Conservation (phyloP, 1,284 basidiomycete genomes). For the Puccinia sorghi region DNA sequence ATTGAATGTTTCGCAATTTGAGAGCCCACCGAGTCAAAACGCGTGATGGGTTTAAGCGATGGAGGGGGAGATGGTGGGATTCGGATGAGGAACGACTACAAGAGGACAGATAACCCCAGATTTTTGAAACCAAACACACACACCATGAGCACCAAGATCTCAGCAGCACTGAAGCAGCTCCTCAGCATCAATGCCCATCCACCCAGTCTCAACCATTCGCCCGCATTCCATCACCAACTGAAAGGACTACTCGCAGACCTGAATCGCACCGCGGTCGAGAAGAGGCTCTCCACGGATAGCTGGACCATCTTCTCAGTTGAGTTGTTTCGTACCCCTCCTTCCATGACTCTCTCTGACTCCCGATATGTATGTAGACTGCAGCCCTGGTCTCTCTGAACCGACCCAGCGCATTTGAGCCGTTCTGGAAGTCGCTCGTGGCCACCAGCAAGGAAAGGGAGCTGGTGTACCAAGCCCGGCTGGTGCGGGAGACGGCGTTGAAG, state of each 20-base stretch:
- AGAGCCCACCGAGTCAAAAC: too few relatives aligned
- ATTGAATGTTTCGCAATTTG: too few relatives aligned
- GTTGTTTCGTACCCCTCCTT: neutral
- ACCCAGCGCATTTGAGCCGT: constrained; percentile 37
- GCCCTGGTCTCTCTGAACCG: constrained; percentile 51
- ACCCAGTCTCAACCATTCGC: constrained; percentile 2
- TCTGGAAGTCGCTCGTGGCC: neutral
- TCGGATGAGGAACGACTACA: too few relatives aligned
- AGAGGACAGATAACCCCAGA: too few relatives aligned
- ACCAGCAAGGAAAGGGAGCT: neutral
- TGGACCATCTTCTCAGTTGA: constrained; percentile 49
- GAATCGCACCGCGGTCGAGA: neutral
- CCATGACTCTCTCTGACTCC: neutral
- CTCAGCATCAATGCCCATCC: constrained; percentile 33
- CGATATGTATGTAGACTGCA: neutral
- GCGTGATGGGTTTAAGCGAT: too few relatives aligned
- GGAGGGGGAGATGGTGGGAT: too few relatives aligned
- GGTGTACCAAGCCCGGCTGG: constrained; percentile 67
- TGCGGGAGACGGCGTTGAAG: constrained; percentile 91
- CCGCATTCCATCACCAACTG: neutral
- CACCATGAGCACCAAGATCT: neutral
- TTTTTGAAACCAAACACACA: too few relatives aligned
- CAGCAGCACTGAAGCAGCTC: constrained; percentile 14
- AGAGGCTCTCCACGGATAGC: constrained; percentile 13
- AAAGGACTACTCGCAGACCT: constrained; percentile 11